Percentiles rank a stretch among this genome's conserved stretches.
phyloP scores from a whole-genome alignment of 768 basidiomycete species.

The Rhodosporidiobolus odoratus region DNA sequence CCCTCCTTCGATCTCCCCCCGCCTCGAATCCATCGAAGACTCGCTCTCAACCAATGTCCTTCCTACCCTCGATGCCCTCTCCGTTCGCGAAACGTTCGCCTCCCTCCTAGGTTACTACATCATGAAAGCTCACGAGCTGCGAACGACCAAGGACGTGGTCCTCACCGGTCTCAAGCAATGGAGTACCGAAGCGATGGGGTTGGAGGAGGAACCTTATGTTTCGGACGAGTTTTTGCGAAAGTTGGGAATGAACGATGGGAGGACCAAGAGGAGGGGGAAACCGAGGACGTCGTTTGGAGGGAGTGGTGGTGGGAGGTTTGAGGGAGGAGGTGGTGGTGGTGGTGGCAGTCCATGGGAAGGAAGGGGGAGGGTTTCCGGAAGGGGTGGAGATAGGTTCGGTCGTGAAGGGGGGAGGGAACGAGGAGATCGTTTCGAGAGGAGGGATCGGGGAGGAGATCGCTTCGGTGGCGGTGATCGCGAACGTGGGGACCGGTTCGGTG shows the following conservation, averaged over 20 bases:
- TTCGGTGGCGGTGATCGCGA: background rate
- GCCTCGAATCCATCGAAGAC: conserved; percentile 42
- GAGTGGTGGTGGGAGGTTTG: background rate
- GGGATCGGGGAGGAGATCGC: no score
- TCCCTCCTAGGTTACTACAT: conserved; percentile 70
- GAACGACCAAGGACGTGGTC: conserved; percentile 51
- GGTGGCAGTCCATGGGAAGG: background rate
- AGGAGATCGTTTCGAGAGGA: no score
- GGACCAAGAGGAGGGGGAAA: conserved; percentile 24
- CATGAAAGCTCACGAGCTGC: conserved; percentile 53
- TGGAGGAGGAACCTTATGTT: conserved; percentile 55
- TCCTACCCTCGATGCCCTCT: conserved; percentile 42
- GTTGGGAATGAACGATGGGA: conserved; percentile 45
- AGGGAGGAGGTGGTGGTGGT: background rate
- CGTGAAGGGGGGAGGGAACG: no score
- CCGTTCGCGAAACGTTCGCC: conserved; percentile 58
- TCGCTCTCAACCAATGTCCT: conserved; percentile 38
- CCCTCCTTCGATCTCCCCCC: conserved; percentile 31
- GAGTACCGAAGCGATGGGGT: conserved; percentile 57
- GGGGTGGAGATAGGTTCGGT: background rate
- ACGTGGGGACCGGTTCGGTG: background rate
- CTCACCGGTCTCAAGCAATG: conserved; percentile 61
- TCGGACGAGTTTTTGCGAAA: conserved; percentile 53
- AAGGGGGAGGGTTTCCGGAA: background rate
- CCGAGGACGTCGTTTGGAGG: background rate